These are phyloP conservation scores for Populus hybrid DNA, from an alignment of 441 rosid genomes.

Conservation along the genomic window DNA sequence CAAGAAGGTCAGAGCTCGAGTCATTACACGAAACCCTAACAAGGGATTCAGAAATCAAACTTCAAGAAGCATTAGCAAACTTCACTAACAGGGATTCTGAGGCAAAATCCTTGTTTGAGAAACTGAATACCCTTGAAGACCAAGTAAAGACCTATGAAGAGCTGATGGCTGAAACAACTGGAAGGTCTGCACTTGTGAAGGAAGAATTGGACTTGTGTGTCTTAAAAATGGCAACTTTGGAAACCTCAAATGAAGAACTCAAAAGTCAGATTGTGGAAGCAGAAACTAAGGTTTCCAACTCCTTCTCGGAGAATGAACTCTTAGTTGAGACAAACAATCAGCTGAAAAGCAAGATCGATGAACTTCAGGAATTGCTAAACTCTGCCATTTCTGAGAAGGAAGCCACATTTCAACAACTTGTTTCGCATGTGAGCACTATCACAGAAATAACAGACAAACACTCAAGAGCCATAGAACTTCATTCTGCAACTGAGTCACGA, in stretches of 20 bases:
- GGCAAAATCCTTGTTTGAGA: conserved; percentile 53
- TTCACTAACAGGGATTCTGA: conserved; percentile 57
- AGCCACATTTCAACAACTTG: conserved; percentile 45
- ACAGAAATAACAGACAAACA: conserved; percentile 55
- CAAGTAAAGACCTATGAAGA: conserved; percentile 56
- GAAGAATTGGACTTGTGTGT: conserved; percentile 64
- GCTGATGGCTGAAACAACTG: conserved; percentile 53
- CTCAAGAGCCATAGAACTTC: conserved; percentile 51
- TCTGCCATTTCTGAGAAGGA: conserved; percentile 68
- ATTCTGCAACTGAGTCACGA: conserved; percentile 44
- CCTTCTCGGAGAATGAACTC: conserved; percentile 62
- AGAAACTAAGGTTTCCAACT: conserved; percentile 55
- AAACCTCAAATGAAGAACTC: conserved; percentile 59
- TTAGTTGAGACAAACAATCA: conserved; percentile 75
- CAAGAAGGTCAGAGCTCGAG: conserved; percentile 60
- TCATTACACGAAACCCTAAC: conserved; percentile 49
- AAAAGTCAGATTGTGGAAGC: conserved; percentile 50
- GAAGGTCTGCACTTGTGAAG: conserved; percentile 50
- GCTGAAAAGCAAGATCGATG: conserved; percentile 64
- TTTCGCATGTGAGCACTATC: conserved; percentile 45
- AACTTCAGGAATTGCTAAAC: conserved; percentile 63
- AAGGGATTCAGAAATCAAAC: conserved; percentile 57
- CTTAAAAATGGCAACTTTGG: conserved; percentile 51
- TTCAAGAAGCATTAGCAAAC: conserved; percentile 57
- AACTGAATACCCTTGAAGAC: conserved; percentile 54